phyloP scores from a whole-genome alignment of 1,139 yeast genomes.

The Torulaspora pretoriensis region DNA sequence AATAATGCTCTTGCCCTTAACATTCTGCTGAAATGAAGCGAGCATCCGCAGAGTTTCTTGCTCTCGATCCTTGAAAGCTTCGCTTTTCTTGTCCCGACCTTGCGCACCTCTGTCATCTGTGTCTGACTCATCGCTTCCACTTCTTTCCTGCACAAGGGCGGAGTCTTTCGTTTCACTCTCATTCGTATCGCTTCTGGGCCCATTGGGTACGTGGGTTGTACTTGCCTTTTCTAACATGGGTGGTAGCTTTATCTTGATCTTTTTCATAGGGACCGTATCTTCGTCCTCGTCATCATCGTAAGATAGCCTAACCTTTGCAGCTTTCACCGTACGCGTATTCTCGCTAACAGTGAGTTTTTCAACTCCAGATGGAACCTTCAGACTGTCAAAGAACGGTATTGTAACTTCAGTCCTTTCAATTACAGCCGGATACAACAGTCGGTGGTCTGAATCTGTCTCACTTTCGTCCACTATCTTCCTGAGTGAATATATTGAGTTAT shows the following conservation, averaged over 20 bases:
- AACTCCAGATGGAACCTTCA: slow-evolving; percentile 20
- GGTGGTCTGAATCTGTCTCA: slow-evolving; percentile 43
- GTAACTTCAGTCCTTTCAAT: slow-evolving; percentile 44
- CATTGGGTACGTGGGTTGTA: slow-evolving; percentile 1
- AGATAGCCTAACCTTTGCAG: slow-evolving; percentile 29
- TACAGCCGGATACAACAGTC: slow-evolving; percentile 51
- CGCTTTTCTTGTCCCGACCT: neutral
- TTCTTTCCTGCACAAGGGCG: neutral
- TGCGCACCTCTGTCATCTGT: slow-evolving; percentile 11
- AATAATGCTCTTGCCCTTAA: slow-evolving; percentile 15
- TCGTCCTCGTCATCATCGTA: slow-evolving; percentile 35
- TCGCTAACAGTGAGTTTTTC: slow-evolving; percentile 6
- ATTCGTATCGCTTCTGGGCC: neutral
- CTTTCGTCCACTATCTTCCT: slow-evolving; percentile 47
- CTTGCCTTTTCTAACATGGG: slow-evolving; percentile 8
- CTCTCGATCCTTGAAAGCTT: slow-evolving; percentile 21
- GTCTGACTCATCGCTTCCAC: slow-evolving; percentile 5
- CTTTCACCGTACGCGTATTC: slow-evolving; percentile 21
- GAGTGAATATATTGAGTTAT: slow-evolving; percentile 54
- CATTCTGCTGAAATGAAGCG: slow-evolving; percentile 21
- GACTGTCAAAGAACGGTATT: slow-evolving; percentile 50
- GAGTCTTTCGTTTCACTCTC: neutral
- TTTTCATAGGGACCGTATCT: slow-evolving; percentile 36
- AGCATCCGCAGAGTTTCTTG: slow-evolving; percentile 26
- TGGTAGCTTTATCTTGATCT: slow-evolving; percentile 36